Base-by-base conservation (phyloP, 2,329 filamentous ascomycete genomes). In the Leptographium procerum region DNA sequence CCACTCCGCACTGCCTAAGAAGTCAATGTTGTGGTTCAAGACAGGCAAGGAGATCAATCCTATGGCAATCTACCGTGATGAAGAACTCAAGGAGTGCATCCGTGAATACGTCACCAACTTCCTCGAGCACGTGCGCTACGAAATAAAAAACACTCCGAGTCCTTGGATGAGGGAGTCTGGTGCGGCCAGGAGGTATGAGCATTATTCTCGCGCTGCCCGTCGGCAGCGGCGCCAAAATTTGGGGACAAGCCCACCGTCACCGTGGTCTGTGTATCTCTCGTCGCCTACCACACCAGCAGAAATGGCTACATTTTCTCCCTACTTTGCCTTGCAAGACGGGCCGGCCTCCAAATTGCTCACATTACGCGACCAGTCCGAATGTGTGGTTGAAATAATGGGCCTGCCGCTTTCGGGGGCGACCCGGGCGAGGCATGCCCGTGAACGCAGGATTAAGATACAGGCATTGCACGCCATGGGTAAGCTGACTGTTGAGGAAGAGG, bases 71-170 rank as follows among this genome's bases (percentile, higher is more conserved):
- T 11, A 29, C 11, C 33, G 34, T 6, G 11, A 11, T 1, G 31
- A 51, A 10, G 33, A 26, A 3, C 52, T 47, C 43, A 36, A 28
- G 4, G 56, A 57, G 0, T 28, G 48, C 19, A 19, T 58, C 9
- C 57, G 59, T 22, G 31, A 31, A 50, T 62, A 55, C 36, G 55
- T 45, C 55, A 62, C 57, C 29, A 62, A 61, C 51, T 62, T 63
- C n/a, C 36, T 59, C 2, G 57, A 60, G 11, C 57, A 62, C 22
- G 13, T 54, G 34, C 52, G 33, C 16, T 13, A 43, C 34, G 52
- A 54, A 34, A 43, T 54, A 11, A 34, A 40, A 11, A 13, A 10
- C n/a, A 40, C n/a, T 13, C 52, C 52, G n/a, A 7, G 8, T 1
- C 33, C 9, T 11, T 53, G 33, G 52, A 53, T 36, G 10, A 31